Evolutionary conservation across 2,329 filamentous ascomycete genomes (phyloP), one percentile per base, ranked within the genome.

Genomic region (Venturiaceae sp.): DNA sequence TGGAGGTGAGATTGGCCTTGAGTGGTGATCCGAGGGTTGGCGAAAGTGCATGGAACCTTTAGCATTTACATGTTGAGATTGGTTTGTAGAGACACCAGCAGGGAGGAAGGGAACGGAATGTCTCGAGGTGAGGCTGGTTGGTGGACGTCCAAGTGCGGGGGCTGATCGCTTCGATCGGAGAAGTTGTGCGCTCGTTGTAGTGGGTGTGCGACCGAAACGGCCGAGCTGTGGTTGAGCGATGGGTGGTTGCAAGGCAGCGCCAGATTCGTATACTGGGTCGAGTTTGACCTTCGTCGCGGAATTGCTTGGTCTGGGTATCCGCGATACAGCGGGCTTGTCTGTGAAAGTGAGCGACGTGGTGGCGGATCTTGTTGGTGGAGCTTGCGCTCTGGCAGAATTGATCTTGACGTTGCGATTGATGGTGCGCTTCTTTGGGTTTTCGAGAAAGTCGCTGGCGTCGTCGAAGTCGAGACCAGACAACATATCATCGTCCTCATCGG

Each of bases 221-320:
- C n/a, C 11, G 19, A 54, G 14, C 75, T 62, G 83, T 78, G 57
- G 72, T 71, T 34, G 60, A 81, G 79, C 21, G 86, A 79, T 57
- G 83, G 80, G 58, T 83, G 75, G 63, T 87, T 74, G 72, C 83
- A 63, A 83, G 80, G 88, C 83, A 3, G 85, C 90, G 55, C 91
- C 91, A 63, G 85, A 91, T 73, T 97, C 92, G 39, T 90, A 95
- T 5, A 97, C 91, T 23, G 92, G 91, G 68, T 95, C 92, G n/a
- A 97, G 86, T 11, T 88, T 88, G 8, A 72, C 71, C 57, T 74
- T 74, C 21, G 66, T 69, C 57, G 87, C 81, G 67, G 90, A 87
- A 70, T 88, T 85, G 60, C 79, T 80, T 36, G 92, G 87, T 55
- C 91, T 83, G 37, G 92, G 91, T 61, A 96, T 87, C 59, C 91